Base-by-base conservation (phyloP, 805 yeast species). In the Ogataea philodendri region DNA sequence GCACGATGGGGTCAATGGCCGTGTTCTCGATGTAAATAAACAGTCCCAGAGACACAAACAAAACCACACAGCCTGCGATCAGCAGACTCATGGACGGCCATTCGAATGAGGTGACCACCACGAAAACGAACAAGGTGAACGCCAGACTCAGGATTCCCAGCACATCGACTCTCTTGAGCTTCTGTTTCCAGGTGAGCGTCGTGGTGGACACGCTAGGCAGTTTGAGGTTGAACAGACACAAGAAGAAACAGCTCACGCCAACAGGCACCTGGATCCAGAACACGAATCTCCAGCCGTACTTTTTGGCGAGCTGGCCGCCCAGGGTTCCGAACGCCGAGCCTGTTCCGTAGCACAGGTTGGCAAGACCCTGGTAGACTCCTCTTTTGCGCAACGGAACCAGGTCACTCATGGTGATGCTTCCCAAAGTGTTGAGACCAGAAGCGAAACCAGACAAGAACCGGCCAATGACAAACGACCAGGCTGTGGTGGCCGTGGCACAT, bases 391-490 rank as follows among this genome's bases (percentile, higher is more conserved):
- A 68, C 3, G 95, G 86, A 16, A 89, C 80, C 34, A 86, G 67
- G 57, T 88, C 96, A 34, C 85, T 76, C 59, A 84, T 74, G 9
- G 86, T 72, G 37, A 88, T 84, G 9, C 95, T 82, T 26, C 84
- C 74, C 45, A 87, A 63, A 0, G 93, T 74, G 39, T 82, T 79
- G 51, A 87, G 72, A 1, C 96, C 96, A n/a, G 95, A 95, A 9
- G 96, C 96, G 45, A 84, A 72, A 6, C 97, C 97, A 22, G 94
- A 78, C 33, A 88, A 66, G 43, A 86, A 80, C 47, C 88, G 62
- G 5, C 82, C 73, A 18, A 63, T 32, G 6, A 80, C 74, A 44
- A 82, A 64, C 35, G 67, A 46, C 27, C 62, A 45, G 9, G 79
- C 68, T 9, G 72, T 60, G 29, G 63, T 60, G 1, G 81, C 70